These are phyloP conservation scores for Phlyctochytrium arcticum DNA, from an alignment of 192 early-diverging fungal genomes.

Conservation along the genomic window DNA sequence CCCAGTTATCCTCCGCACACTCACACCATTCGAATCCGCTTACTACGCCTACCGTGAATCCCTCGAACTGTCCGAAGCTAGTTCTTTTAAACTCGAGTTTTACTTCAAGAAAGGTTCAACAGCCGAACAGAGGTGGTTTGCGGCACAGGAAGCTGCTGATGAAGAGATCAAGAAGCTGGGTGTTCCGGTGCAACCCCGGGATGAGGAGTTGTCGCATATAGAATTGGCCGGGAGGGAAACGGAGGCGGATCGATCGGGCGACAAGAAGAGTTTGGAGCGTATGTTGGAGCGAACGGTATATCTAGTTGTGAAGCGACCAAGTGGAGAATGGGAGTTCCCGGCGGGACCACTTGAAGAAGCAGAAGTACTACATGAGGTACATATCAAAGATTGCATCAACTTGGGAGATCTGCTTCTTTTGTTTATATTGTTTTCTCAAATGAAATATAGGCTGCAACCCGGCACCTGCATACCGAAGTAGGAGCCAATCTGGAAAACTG, in stretches of 20 bases:
- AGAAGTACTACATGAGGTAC: constrained; percentile 71
- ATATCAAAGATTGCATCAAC: not conserved
- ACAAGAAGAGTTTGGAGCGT: constrained; percentile 72
- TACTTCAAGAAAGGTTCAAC: constrained; percentile 77
- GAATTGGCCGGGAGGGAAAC: constrained; percentile 54
- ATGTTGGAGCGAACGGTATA: constrained; percentile 72
- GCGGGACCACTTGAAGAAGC: constrained; percentile 55
- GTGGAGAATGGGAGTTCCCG: constrained; percentile 70
- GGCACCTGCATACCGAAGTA: constrained; percentile 65
- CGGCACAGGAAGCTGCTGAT: constrained; percentile 11
- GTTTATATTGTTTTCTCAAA: too few species aligned
- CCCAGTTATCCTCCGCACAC: constrained; percentile 60
- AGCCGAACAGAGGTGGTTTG: constrained; percentile 60
- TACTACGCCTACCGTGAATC: constrained; percentile 69
- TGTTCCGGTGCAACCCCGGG: constrained; percentile 38
- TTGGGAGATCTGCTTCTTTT: not conserved
- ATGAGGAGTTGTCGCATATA: constrained; percentile 42
- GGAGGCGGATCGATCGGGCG: constrained; percentile 59
- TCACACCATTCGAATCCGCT: constrained; percentile 59
- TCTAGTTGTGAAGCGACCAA: constrained; percentile 61
- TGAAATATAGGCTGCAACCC: constrained; percentile 66
- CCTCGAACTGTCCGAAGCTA: constrained; percentile 46
- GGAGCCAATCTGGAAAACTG: constrained; percentile 76
- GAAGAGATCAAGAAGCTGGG: not conserved
- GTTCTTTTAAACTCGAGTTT: constrained; percentile 59